These are phyloP conservation scores for Zychaea mexicana DNA, from an alignment of 371 early-diverging fungal species.

Conservation along the genomic window DNA sequence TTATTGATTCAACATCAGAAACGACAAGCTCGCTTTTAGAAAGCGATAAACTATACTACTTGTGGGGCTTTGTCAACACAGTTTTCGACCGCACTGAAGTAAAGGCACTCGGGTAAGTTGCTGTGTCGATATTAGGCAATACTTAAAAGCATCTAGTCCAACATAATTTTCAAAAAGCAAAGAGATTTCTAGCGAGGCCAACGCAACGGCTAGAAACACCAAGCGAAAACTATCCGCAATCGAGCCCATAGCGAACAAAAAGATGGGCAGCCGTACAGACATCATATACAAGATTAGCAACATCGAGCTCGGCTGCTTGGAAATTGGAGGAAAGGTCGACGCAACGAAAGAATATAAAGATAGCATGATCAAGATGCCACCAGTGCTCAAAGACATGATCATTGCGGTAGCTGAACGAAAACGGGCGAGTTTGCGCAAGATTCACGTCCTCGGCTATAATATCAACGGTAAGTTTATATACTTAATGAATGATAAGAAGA, in stretches of 20 bases:
- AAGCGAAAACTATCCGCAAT: conserved; percentile 18
- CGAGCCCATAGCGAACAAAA: conserved; percentile 3
- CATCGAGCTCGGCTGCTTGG: conserved; percentile 14
- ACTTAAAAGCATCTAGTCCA: background rate
- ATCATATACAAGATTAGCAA: conserved; percentile 11
- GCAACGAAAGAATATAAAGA: conserved; percentile 9
- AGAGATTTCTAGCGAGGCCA: conserved; percentile 11
- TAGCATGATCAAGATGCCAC: conserved; percentile 9
- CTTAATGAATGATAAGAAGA: background rate
- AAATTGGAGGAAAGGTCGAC: conserved; percentile 3
- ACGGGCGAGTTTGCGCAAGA: background rate
- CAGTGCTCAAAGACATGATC: conserved; percentile 16
- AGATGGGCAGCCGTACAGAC: conserved; percentile 11
- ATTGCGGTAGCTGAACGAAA: background rate
- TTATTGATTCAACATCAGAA: no score
- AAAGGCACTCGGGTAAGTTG: background rate
- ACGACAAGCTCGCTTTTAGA: no score
- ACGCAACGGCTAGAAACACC: conserved; percentile 1
- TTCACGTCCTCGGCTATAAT: conserved; percentile 12
- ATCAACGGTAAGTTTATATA: conserved; percentile 11
- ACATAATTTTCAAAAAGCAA: conserved; percentile 11
- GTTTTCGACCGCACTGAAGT: background rate
- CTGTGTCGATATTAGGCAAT: background rate
- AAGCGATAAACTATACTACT: background rate
- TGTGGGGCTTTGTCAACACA: background rate